Percentiles rank a stretch among this genome's conserved stretches.
These are phyloP conservation scores for Aspergillus bertholletiae DNA, from an alignment of 495 filamentous ascomycete genomes.

Conservation along the genomic window DNA sequence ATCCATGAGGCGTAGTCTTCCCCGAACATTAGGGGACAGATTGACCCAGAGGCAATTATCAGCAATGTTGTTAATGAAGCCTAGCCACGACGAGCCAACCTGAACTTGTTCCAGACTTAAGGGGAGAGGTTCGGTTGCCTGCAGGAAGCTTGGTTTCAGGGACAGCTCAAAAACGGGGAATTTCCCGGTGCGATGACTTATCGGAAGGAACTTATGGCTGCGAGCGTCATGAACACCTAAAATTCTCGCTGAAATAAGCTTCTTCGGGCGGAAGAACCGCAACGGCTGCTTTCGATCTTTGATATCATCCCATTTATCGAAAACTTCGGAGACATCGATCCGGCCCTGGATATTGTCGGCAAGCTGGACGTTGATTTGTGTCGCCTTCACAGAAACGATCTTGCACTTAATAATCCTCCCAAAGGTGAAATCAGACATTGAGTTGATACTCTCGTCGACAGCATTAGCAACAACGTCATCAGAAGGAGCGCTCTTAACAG, in stretches of 20 bases:
- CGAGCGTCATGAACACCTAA: constrained; percentile 85
- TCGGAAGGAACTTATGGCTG: constrained; percentile 88
- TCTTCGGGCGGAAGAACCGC: constrained; percentile 63
- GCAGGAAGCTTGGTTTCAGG: constrained; percentile 68
- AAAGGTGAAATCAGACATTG: constrained; percentile 65
- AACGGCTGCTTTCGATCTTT: constrained; percentile 76
- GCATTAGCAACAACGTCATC: constrained; percentile 55
- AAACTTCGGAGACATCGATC: constrained; percentile 84
- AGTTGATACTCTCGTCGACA: constrained; percentile 61
- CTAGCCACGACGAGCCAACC: constrained; percentile 65
- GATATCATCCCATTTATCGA: constrained; percentile 83
- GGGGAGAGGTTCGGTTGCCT: constrained; percentile 48
- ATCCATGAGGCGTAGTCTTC: constrained; percentile 75
- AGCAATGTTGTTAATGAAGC: constrained; percentile 84
- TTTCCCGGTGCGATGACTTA: constrained; percentile 76
- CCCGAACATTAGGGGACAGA: constrained; percentile 84
- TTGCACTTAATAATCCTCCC: constrained; percentile 77
- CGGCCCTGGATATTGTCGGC: constrained; percentile 89
- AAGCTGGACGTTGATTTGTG: constrained; percentile 86
- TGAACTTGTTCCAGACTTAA: constrained; percentile 72
- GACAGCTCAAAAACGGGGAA: constrained; percentile 82
- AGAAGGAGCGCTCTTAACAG: constrained; percentile 23
- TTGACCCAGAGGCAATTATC: constrained; percentile 82
- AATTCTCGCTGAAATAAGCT: constrained; percentile 69
- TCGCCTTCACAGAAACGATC: constrained; percentile 76